These are phyloP conservation scores for Hemisphaericaspora xylofermentans DNA, from an alignment of 1,139 yeast species.

Conservation along the genomic window DNA sequence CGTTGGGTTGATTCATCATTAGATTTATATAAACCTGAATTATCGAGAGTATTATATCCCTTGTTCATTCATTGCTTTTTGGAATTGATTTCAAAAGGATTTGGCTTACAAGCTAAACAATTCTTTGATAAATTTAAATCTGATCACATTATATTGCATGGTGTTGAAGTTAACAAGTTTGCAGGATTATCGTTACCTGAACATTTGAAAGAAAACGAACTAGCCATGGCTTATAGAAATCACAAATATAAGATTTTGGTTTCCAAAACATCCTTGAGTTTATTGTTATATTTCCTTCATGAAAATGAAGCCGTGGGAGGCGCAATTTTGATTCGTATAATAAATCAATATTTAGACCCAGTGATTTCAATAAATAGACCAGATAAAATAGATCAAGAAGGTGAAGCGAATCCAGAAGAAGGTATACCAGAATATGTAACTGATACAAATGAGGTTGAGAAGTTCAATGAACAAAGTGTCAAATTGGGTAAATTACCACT, in stretches of 20 bases:
- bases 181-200: slow-evolving; percentile 76
- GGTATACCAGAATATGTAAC: slow-evolving; percentile 63
- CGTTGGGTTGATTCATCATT: slow-evolving; percentile 91
- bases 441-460: slow-evolving; percentile 47
- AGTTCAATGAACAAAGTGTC: slow-evolving; percentile 70
- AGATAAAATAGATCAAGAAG: slow-evolving; percentile 46
- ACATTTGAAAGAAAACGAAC: slow-evolving; percentile 78
- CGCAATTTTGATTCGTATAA: slow-evolving; percentile 75
- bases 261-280: slow-evolving; percentile 81
- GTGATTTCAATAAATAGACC: slow-evolving; percentile 51
- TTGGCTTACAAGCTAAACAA: slow-evolving; percentile 59
- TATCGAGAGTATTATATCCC: slow-evolving; percentile 82
- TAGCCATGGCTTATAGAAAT: slow-evolving; percentile 71
- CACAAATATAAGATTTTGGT: slow-evolving; percentile 75
- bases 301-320: slow-evolving; percentile 95
- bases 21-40: slow-evolving; percentile 89
- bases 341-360: slow-evolving; percentile 83
- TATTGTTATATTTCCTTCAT: slow-evolving; percentile 80
- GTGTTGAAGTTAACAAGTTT: slow-evolving; percentile 69
- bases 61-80: slow-evolving; percentile 85
- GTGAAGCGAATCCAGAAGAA: slow-evolving; percentile 55
- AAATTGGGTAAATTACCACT: slow-evolving; percentile 80
- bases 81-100: slow-evolving; percentile 68
- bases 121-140: slow-evolving; percentile 74
- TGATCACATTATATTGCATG: slow-evolving; percentile 77